Conservation (phyloP, 345 rosid genomes). For the Mallotus nudiflorus region DNA sequence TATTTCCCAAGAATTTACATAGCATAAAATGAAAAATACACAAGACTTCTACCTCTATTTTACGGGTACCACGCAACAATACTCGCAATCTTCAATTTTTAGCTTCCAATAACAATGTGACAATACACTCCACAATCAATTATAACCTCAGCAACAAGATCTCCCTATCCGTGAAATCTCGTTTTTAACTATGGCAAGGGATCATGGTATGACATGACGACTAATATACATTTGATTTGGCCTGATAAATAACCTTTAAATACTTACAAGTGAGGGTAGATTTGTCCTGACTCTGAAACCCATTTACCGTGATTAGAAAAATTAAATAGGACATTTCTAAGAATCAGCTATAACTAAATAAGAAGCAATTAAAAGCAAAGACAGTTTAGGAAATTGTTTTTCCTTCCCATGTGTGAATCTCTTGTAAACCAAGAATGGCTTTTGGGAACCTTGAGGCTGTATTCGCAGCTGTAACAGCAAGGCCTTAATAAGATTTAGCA, state of each 20-base stretch:
- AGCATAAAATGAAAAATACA: too few species aligned
- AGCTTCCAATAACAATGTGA: background rate
- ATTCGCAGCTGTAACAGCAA: too few species aligned
- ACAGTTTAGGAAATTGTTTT: too few species aligned
- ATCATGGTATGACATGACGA: background rate
- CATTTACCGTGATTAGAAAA: too few species aligned
- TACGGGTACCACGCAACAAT: background rate
- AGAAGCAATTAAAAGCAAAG: too few species aligned
- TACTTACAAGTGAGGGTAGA: background rate
- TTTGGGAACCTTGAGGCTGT: too few species aligned
- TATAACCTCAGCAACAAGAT: background rate
- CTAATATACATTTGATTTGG: background rate
- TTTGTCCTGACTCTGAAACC: too few species aligned
- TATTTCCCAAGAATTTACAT: background rate
- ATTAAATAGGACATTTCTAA: too few species aligned
- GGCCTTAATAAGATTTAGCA: constrained; percentile 69
- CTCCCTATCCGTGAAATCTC: background rate
- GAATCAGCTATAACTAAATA: too few species aligned
- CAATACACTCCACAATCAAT: background rate
- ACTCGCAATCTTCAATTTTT: background rate
- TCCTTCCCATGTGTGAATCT: too few species aligned
- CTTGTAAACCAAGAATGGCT: too few species aligned
- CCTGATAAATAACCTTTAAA: background rate
- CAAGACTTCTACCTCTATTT: background rate
- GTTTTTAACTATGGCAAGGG: background rate